phyloP scores from a whole-genome alignment of 805 yeast species.

The Yamadazyma phyllophila region DNA sequence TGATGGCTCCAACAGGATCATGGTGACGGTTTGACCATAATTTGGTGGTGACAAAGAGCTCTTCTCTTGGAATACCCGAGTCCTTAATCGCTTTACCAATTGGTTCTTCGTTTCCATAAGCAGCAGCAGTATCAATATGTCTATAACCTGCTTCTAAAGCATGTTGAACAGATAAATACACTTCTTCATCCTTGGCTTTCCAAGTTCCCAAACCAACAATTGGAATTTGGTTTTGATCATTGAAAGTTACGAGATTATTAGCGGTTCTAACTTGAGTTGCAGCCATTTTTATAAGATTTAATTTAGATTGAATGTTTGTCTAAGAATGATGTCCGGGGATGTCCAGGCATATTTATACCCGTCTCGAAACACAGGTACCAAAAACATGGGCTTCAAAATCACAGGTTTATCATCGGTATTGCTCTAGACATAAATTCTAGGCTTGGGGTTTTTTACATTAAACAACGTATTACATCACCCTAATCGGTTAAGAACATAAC shows the following conservation, averaged over 20 bases:
- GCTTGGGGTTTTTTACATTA: too few species aligned
- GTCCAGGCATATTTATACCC: too few species aligned
- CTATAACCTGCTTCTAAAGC: constrained; percentile 66
- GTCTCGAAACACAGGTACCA: too few species aligned
- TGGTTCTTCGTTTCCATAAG: constrained; percentile 63
- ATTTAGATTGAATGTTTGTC: too few species aligned
- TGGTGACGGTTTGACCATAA: constrained; percentile 57
- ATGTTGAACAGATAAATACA: constrained; percentile 49
- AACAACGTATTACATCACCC: too few species aligned
- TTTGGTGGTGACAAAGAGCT: constrained; percentile 70
- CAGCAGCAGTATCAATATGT: constrained; percentile 76
- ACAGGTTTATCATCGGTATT: too few species aligned
- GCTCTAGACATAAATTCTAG: too few species aligned
- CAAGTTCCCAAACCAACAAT: constrained; percentile 72
- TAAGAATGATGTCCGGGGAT: too few species aligned
- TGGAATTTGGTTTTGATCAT: constrained; percentile 62
- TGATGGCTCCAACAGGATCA: constrained; percentile 52
- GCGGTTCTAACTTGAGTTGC: neutral
- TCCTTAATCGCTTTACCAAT: constrained; percentile 57
- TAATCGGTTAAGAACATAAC: too few species aligned
- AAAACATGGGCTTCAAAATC: too few species aligned
- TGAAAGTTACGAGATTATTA: constrained; percentile 33
- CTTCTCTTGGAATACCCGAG: constrained; percentile 61
- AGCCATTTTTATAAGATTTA: neutral
- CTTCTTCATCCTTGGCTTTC: constrained; percentile 55